These are phyloP conservation scores for Chimonanthus praecox DNA, from an alignment of 164 flowering plant species.

Conservation along the genomic window DNA sequence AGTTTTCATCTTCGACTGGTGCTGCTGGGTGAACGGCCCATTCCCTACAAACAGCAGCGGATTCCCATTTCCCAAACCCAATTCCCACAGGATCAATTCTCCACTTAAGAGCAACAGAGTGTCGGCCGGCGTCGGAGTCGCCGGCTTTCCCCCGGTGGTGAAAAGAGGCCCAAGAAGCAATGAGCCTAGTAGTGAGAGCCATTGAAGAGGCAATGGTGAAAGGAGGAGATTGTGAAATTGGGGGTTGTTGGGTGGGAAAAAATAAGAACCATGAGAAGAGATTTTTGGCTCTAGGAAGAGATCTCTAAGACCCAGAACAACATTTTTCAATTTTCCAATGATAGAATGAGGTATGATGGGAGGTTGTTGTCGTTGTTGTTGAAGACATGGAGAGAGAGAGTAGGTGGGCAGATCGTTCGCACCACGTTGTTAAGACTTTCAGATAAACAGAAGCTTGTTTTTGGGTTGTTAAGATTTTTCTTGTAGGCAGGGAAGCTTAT, in stretches of 20 bases:
- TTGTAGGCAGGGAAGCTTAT: too few species aligned
- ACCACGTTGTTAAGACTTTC: neutral
- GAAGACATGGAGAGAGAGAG: neutral
- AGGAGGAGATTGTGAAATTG: neutral
- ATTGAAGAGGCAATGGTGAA: neutral
- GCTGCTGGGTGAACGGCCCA: constrained; percentile 8
- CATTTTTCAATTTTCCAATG: too few species aligned
- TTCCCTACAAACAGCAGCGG: constrained; percentile 10
- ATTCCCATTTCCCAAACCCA: constrained; percentile 9
- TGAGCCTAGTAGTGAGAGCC: constrained; percentile 1
- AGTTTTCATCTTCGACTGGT: constrained; percentile 22
- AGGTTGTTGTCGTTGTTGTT: neutral
- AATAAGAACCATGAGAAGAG: neutral
- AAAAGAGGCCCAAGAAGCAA: constrained; percentile 19
- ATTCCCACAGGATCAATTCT: constrained; percentile 1
- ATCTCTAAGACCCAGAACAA: neutral
- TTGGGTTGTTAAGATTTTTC: too few species aligned
- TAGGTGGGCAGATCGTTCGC: neutral
- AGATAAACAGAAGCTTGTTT: too few species aligned
- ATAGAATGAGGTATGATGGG: neutral
- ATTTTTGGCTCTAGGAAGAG: neutral
- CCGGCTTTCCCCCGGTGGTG: neutral
- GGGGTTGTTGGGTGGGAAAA: neutral
- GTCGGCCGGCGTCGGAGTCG: constrained; percentile 14
- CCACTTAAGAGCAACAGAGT: constrained; percentile 6